These are phyloP conservation scores for Fusarium cyanostomum DNA, from an alignment of 2,329 filamentous ascomycete genomes.

Conservation along the genomic window DNA sequence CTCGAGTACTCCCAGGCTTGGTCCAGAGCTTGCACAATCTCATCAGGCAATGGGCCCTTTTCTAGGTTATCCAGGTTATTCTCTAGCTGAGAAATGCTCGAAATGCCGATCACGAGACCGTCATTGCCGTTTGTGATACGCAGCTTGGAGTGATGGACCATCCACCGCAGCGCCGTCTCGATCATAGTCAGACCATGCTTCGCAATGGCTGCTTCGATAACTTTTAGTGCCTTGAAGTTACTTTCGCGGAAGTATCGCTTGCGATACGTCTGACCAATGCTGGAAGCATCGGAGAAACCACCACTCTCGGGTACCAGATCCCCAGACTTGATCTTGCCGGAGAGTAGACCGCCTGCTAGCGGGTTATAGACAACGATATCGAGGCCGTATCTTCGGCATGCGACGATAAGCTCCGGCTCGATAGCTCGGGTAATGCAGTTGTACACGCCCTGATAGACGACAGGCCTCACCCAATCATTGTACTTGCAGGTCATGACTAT, in stretches of 20 bases:
- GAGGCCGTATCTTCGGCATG: constrained; percentile 72
- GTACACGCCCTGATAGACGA: constrained; percentile 83
- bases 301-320: constrained; percentile 42
- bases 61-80: constrained; percentile 60
- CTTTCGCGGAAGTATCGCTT: constrained; percentile 68
- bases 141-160: constrained; percentile 70
- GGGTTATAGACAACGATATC: constrained; percentile 78
- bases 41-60: constrained; percentile 74
- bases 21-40: constrained; percentile 65
- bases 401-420: constrained; percentile 72
- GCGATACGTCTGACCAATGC: constrained; percentile 12
- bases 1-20: too few species aligned
- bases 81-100: constrained; percentile 55
- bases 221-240: constrained; percentile 64
- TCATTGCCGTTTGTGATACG: constrained; percentile 54
- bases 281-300: constrained; percentile 32
- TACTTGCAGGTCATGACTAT: constrained; percentile 80
- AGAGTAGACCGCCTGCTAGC: constrained; percentile 75
- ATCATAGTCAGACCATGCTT: constrained; percentile 72
- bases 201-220: constrained; percentile 69
- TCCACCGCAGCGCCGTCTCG: constrained; percentile 75
- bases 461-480: constrained; percentile 82
- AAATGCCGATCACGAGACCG: constrained; percentile 61
- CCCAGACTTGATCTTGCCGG: constrained; percentile 60
- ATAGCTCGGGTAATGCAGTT: constrained; percentile 58